A percentile compares a stretch with the other conserved stretches of the same genome.
Conservation (phyloP, 2,329 filamentous ascomycete species). For the Fusarium fujikuroi region DNA sequence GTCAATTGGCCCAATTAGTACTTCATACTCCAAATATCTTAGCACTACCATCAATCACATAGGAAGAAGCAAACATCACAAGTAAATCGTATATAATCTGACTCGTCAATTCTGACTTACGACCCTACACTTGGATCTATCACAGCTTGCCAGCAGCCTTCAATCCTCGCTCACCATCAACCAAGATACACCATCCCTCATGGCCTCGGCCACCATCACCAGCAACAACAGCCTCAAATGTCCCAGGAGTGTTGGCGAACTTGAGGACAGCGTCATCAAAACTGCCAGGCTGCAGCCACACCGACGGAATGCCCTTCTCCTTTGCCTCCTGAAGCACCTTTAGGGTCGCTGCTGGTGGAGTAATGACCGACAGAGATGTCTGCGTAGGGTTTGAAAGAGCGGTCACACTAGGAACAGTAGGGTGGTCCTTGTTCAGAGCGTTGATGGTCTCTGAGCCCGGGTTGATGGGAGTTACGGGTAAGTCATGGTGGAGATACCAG, state of each 20-base stretch:
- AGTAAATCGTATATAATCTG: background rate
- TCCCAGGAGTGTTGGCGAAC: conserved; percentile 69
- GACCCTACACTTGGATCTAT: background rate
- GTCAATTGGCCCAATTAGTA: background rate
- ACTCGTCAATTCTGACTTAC: background rate
- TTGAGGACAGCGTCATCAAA: conserved; percentile 81
- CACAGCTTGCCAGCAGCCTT: conserved; percentile 65
- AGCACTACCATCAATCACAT: background rate
- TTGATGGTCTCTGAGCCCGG: conserved; percentile 73
- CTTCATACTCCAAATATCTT: background rate
- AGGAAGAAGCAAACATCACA: background rate
- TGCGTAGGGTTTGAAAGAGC: conserved; percentile 72
- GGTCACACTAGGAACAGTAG: conserved; percentile 72
- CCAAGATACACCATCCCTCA: conserved; percentile 89
- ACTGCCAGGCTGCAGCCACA: conserved; percentile 92
- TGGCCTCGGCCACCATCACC: conserved; percentile 71
- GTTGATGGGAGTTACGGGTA: conserved; percentile 87
- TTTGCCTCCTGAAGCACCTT: conserved; percentile 81
- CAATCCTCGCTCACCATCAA: conserved; percentile 78
- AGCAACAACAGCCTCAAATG: conserved; percentile 76
- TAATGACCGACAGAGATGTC: conserved; percentile 87
- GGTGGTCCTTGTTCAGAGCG: conserved; percentile 67
- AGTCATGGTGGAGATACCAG: conserved; percentile 83
- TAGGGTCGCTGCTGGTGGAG: conserved; percentile 81
- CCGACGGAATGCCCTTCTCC: conserved; percentile 74